Percentiles rank a stretch among this genome's conserved stretches.
Conservation (phyloP, 768 basidiomycete species). For the Postia placenta region DNA sequence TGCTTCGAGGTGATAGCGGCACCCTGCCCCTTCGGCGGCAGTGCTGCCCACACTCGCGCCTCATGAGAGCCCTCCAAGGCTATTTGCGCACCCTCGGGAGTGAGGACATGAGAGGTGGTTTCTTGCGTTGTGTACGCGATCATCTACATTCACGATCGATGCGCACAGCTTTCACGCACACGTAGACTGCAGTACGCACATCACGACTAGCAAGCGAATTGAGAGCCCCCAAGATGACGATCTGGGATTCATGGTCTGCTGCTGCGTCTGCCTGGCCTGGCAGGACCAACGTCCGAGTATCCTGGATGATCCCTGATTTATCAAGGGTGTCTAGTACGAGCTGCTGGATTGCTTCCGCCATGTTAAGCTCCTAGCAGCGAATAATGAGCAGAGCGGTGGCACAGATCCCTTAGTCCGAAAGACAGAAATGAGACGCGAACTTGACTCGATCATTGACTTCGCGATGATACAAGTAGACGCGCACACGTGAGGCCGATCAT, state of each 20-base stretch:
- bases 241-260: constrained; percentile 70
- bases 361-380: too few relatives aligned
- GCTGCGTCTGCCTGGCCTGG: constrained; percentile 58
- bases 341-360: constrained; percentile 79
- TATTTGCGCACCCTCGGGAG: constrained; percentile 79
- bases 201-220: constrained; percentile 88
- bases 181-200: constrained; percentile 36
- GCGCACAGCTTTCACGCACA: neutral
- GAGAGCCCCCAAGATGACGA: constrained; percentile 79
- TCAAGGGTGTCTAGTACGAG: constrained; percentile 72
- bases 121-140: constrained; percentile 77
- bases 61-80: constrained; percentile 86
- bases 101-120: constrained; percentile 63
- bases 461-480: neutral
- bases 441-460: neutral
- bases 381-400: too few relatives aligned
- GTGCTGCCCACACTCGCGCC: constrained; percentile 85
- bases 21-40: constrained; percentile 68
- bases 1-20: constrained; percentile 58
- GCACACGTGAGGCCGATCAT: constrained; percentile 12
- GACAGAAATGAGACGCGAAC: too few relatives aligned
- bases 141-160: constrained; percentile 49
- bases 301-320: constrained; percentile 45
- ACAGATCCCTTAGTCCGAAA: too few relatives aligned
- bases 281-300: constrained; percentile 62